Evolutionary conservation across 202 grass and related monocot species (phyloP), one percentile per base, ranked within the genome.

Genomic region (Panicum hallii): DNA sequence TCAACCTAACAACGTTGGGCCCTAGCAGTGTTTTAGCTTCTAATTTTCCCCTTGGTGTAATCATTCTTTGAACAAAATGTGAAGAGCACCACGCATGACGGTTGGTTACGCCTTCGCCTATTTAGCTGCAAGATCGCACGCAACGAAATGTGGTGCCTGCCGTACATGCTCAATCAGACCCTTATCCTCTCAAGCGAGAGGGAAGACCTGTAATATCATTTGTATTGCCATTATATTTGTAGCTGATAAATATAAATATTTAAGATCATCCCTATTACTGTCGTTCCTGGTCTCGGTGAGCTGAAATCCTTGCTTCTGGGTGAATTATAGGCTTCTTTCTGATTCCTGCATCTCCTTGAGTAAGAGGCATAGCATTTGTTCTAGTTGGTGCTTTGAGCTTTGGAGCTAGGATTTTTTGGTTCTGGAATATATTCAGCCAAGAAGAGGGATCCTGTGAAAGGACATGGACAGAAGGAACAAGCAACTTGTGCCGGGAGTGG

Each of bases 1-100:
- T 91, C 73, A 82, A 92, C 83, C 96, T 99, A 99, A 96, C 96
- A 77, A 85, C 73, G 87, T 96, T 82, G 89, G 92, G 86, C 78
- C 81, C 83, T 94, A 87, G 88, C 80, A 79, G 94, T 63, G 87
- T 88, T 94, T 83, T 94, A 90, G 83, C 90, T 53, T 72, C 90
- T 97, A 90, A 83, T 93, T 88, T 90, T 73, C 91, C 63, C 82
- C 70, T 9, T 26, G 79, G 81, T 88, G 60, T 87, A 86, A 89
- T 87, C 88, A 96, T 94, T 99, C 89, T 95, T 89, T 94, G 84
- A 87, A 87, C 86, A 82, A 81, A 70, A 66, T 72, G 71, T 63
- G 75, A 10, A 50, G 41, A 43, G 36, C 70, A 71, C 63, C 78
- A 28, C 41, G 53, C 68, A 45, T 60, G 43, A 80, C 52, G 17